phyloP scores from a whole-genome alignment of 2,329 filamentous ascomycete genomes.

The Xylaria sp. region DNA sequence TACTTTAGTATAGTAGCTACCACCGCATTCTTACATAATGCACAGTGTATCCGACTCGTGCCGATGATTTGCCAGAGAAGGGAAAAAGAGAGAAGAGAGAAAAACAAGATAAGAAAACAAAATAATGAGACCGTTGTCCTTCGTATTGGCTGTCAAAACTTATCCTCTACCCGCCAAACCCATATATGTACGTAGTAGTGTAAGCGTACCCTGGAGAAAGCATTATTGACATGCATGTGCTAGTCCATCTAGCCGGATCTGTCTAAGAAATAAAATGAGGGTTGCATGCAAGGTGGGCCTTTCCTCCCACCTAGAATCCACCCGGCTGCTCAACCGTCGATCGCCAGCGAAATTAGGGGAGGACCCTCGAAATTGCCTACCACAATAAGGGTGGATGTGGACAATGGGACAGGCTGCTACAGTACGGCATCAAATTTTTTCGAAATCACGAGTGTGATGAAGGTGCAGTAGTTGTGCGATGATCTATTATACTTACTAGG shows the following conservation, averaged over 20 bases:
- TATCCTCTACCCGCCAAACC: background rate
- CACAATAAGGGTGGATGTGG: constrained; percentile 22
- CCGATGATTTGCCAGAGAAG: background rate
- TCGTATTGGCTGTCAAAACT: constrained; percentile 12
- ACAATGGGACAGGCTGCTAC: constrained; percentile 19
- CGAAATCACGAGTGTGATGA: constrained; percentile 28
- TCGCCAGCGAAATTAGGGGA: constrained; percentile 40
- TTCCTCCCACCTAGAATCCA: constrained; percentile 11
- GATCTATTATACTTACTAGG: background rate
- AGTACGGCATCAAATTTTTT: constrained; percentile 26
- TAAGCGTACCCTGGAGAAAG: constrained; percentile 7
- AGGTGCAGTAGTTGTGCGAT: constrained; percentile 14
- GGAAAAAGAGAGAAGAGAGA: background rate
- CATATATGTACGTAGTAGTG: background rate
- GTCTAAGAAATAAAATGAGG: constrained; percentile 38
- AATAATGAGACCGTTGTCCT: constrained; percentile 40
- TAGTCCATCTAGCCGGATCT: constrained; percentile 28
- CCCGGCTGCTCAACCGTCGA: constrained; percentile 39
- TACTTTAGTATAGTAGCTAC: too few relatives aligned
- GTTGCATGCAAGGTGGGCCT: constrained; percentile 30
- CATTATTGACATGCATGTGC: constrained; percentile 13
- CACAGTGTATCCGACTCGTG: too few relatives aligned
- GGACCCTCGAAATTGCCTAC: constrained; percentile 39
- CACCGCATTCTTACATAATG: too few relatives aligned
- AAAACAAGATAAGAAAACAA: constrained; percentile 26